phyloP scores from a whole-genome alignment of 2,329 filamentous ascomycete genomes.

The Penicillium sp. region DNA sequence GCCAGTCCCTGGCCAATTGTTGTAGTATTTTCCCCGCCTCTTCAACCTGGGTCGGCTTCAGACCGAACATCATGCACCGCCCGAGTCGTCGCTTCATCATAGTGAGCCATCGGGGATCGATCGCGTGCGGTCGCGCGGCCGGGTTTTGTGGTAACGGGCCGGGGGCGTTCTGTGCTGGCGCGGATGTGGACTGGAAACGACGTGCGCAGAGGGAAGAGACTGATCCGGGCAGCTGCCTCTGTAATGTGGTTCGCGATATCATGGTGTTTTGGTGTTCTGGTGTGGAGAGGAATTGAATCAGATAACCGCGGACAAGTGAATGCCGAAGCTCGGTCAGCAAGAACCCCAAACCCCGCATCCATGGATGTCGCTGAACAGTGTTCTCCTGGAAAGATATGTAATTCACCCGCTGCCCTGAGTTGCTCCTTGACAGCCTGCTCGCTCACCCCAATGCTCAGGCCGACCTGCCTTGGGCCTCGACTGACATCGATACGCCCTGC shows the following conservation, averaged over 20 bases:
- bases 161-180: constrained; percentile 16
- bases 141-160: constrained; percentile 10
- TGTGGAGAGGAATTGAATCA: constrained; percentile 5
- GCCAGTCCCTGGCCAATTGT: constrained; percentile 63
- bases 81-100: constrained; percentile 64
- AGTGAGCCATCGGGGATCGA: constrained; percentile 63
- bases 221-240: constrained; percentile 18
- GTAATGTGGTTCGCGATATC: constrained; percentile 19
- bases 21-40: constrained; percentile 58
- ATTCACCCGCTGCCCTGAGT: too few species aligned
- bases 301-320: constrained; percentile 5
- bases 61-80: constrained; percentile 70
- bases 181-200: constrained; percentile 21
- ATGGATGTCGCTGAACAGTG: neutral
- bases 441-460: too few species aligned
- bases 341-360: constrained; percentile 10
- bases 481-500: too few species aligned
- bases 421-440: too few species aligned
- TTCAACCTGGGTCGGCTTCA: constrained; percentile 54
- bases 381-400: neutral
- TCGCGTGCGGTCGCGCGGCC: constrained; percentile 23
- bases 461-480: too few species aligned
- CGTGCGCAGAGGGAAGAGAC: constrained; percentile 2
- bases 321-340: constrained; percentile 17
- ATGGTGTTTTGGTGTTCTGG: constrained; percentile 19